phyloP scores from a whole-genome alignment of 345 rosid species.

The Pugionium dolabratum region DNA sequence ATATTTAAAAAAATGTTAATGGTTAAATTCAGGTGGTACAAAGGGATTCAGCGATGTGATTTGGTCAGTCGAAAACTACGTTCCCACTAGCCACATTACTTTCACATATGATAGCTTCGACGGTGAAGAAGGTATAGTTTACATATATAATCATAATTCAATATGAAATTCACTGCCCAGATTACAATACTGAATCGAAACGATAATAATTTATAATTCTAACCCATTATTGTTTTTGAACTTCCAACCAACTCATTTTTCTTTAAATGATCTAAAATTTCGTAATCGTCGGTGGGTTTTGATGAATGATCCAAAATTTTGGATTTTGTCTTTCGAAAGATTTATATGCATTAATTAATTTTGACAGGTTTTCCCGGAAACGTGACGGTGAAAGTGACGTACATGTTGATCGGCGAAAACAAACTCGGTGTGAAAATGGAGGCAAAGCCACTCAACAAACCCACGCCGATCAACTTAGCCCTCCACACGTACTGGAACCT shows the following conservation, averaged over 20 bases:
- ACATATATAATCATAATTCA: neutral
- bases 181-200: no score
- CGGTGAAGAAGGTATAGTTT: conserved; percentile 61
- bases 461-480: conserved; percentile 78
- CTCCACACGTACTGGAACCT: conserved; percentile 89
- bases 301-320: no score
- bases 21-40: conserved; percentile 57
- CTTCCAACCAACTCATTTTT: no score
- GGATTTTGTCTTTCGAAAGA: no score
- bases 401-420: conserved; percentile 55
- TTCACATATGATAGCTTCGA: conserved; percentile 63
- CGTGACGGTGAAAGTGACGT: conserved; percentile 59
- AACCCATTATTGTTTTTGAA: no score
- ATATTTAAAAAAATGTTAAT: neutral
- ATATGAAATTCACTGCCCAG: no score
- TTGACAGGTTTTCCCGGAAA: conserved; percentile 73
- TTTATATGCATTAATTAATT: neutral
- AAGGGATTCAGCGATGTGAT: conserved; percentile 65
- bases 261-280: no score
- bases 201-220: no score
- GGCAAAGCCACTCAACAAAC: conserved; percentile 54
- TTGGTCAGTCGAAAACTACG: conserved; percentile 57
- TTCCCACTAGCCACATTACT: conserved; percentile 48
- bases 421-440: conserved; percentile 58
- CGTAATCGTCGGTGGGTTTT: no score